Conservation (phyloP, 441 rosid genomes). For the Syzygium syzygioides region DNA sequence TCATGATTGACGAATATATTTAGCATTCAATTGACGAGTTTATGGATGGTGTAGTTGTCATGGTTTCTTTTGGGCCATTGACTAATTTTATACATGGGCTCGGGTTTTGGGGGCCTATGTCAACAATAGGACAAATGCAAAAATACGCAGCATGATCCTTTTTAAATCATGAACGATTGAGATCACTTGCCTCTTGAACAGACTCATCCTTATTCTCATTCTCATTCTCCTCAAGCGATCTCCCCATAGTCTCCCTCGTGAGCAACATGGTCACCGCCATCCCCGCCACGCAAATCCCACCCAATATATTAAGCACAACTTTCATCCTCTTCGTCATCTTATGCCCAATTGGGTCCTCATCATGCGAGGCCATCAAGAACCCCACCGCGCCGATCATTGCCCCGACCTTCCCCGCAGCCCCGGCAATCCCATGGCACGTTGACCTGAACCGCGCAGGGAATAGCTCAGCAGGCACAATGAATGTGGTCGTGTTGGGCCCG, state of each 20-base stretch:
- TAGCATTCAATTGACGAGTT: too few species aligned
- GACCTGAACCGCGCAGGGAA: slow-evolving; percentile 73
- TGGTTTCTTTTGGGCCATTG: too few species aligned
- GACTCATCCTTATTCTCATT: neutral
- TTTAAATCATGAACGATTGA: neutral
- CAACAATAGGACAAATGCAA: too few species aligned
- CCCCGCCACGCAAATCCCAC: neutral
- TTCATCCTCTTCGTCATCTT: neutral
- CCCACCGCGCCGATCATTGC: slow-evolving; percentile 53
- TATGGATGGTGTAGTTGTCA: too few species aligned
- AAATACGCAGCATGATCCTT: too few species aligned
- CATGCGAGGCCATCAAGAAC: slow-evolving; percentile 37
- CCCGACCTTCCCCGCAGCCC: slow-evolving; percentile 60
- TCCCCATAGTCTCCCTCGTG: neutral
- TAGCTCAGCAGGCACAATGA: slow-evolving; percentile 69
- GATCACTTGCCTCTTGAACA: neutral
- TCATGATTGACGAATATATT: too few species aligned
- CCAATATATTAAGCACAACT: neutral
- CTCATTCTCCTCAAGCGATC: neutral
- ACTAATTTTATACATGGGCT: too few species aligned
- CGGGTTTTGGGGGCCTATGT: too few species aligned
- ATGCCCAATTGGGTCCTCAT: neutral
- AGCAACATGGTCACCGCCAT: neutral
- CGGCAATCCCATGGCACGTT: slow-evolving; percentile 71
- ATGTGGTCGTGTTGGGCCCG: slow-evolving; percentile 78